Conservation (phyloP, 2,329 filamentous ascomycete species). For the Penicillium capsulatum region DNA sequence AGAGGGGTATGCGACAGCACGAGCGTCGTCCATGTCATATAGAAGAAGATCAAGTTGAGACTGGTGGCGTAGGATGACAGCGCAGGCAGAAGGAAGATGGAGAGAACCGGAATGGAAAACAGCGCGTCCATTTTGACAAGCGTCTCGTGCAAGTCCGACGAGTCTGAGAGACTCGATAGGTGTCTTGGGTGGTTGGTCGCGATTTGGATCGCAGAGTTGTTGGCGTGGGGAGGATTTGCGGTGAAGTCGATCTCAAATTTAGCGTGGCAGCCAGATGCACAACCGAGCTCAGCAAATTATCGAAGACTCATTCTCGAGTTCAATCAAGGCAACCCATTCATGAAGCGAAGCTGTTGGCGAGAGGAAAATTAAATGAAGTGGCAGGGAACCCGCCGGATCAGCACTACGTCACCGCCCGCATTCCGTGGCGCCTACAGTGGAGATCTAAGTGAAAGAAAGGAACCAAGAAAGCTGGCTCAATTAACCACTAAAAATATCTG, state of each 20-base stretch:
- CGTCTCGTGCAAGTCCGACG: not conserved
- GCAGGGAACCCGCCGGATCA: constrained; percentile 11
- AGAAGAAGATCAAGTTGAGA: constrained; percentile 82
- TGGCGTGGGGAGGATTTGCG: too few species aligned
- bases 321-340: not conserved
- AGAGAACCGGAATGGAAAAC: constrained; percentile 29
- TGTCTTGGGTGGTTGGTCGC: too few species aligned
- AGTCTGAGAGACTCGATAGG: not conserved
- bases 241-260: too few species aligned
- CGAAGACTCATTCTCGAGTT: not conserved
- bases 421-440: constrained; percentile 2
- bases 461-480: not conserved
- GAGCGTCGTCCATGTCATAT: constrained; percentile 82
- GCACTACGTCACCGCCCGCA: constrained; percentile 23
- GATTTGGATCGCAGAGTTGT: too few species aligned
- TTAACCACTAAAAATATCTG: constrained; percentile 8
- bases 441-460: too few species aligned
- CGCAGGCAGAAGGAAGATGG: constrained; percentile 27
- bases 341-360: not conserved
- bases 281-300: too few species aligned
- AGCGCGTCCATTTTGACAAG: constrained; percentile 51
- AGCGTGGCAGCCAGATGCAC: too few species aligned
- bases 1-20: constrained; percentile 72
- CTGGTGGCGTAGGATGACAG: constrained; percentile 69
- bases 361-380: constrained; percentile 11